These are phyloP conservation scores for Larix kaempferi DNA, from an alignment of 75 land plant species.

Conservation along the genomic window DNA sequence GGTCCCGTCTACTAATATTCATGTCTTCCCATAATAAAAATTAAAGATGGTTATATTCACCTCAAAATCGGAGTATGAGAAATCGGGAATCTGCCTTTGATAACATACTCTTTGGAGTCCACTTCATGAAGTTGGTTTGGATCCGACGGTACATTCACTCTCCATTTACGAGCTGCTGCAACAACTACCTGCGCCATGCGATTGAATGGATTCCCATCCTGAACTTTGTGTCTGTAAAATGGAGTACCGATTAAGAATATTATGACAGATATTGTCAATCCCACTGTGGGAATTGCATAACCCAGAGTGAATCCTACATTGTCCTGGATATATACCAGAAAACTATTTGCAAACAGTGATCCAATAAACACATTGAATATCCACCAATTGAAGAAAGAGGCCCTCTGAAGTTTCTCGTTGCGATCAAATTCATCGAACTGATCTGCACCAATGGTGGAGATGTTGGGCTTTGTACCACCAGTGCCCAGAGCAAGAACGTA, in stretches of 20 bases:
- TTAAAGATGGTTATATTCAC: too few species aligned
- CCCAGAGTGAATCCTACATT: slow-evolving; percentile 34
- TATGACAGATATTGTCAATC: slow-evolving; percentile 28
- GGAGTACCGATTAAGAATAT: slow-evolving; percentile 21
- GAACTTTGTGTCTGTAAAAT: slow-evolving; percentile 22
- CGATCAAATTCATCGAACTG: slow-evolving; percentile 48
- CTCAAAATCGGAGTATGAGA: background rate
- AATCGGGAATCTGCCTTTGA: background rate
- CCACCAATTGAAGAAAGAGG: slow-evolving; percentile 85
- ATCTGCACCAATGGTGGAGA: slow-evolving; percentile 79
- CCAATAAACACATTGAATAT: slow-evolving; percentile 40
- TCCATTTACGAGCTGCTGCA: slow-evolving; percentile 18
- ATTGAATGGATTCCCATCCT: slow-evolving; percentile 22
- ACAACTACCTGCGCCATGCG: slow-evolving; percentile 23
- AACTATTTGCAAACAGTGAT: slow-evolving; percentile 17
- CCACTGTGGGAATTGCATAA: slow-evolving; percentile 27
- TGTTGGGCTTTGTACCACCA: slow-evolving; percentile 74
- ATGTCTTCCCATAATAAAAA: too few species aligned
- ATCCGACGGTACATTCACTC: background rate
- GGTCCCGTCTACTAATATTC: too few species aligned
- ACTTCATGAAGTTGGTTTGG: background rate
- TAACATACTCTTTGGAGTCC: background rate
- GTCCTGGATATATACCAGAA: slow-evolving; percentile 31
- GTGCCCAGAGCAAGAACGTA: slow-evolving; percentile 51
- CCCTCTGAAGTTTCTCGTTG: slow-evolving; percentile 28